Evolutionary conservation across 768 basidiomycete species (phyloP).

Genomic region (Tephrocybe sp.): DNA sequence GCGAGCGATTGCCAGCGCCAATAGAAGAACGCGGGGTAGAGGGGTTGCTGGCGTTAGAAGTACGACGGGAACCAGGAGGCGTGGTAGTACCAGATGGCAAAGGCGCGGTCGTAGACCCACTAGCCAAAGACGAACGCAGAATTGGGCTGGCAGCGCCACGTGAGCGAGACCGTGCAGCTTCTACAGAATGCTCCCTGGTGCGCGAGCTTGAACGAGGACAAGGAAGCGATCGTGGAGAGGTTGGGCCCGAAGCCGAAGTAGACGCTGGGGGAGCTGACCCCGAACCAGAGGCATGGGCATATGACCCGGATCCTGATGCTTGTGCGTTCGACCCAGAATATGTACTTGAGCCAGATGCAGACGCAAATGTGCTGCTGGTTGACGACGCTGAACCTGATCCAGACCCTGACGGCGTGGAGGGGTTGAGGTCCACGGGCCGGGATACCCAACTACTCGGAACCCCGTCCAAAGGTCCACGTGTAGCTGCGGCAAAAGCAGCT

Average conservation of each 20-base stretch:
- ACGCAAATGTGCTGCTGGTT: background rate
- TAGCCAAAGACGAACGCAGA: slow-evolving; percentile 6
- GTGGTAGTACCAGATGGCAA: background rate
- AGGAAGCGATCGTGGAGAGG: slow-evolving; percentile 6
- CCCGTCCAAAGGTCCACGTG: slow-evolving; percentile 14
- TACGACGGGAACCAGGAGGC: slow-evolving; percentile 3
- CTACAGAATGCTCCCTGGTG: background rate
- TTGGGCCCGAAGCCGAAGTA: background rate
- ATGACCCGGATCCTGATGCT: background rate
- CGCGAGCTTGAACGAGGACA: slow-evolving; percentile 23
- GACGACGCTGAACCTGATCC: background rate
- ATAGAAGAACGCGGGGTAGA: background rate
- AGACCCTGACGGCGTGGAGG: slow-evolving; percentile 10
- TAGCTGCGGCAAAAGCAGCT: slow-evolving; percentile 2
- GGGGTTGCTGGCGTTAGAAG: background rate
- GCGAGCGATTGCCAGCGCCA: background rate
- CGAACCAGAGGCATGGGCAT: background rate
- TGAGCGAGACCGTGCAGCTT: slow-evolving; percentile 1
- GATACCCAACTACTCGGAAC: slow-evolving; percentile 23
- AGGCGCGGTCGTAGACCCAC: slow-evolving; percentile 1
- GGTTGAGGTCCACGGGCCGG: slow-evolving; percentile 22
- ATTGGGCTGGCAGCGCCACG: slow-evolving; percentile 6
- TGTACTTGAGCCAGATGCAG: background rate
- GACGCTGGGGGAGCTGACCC: background rate
- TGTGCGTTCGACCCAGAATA: background rate